Base-by-base conservation (phyloP, 495 filamentous ascomycete genomes). In the Friedmanniomyces endolithicus region DNA sequence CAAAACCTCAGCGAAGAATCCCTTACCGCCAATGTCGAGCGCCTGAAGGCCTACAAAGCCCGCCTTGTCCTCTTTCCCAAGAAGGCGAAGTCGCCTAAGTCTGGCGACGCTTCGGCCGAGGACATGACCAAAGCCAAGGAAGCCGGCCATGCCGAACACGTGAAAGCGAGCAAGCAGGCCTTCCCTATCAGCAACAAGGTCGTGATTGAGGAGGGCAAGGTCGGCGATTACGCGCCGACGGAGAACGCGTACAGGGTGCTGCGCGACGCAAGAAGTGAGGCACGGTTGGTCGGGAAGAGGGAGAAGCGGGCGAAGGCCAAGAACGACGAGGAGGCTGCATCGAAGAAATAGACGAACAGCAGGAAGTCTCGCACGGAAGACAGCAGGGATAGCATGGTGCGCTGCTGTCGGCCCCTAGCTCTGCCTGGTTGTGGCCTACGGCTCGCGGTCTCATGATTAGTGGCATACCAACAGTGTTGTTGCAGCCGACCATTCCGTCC, bases 1-100 rank as follows among this genome's bases (percentile, higher is more conserved):
- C 79, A 82, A 75, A 98, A 97, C 81, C 86, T 94, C 72, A 90
- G 84, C 68, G 85, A 87, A 73, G 94, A 96, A 79, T 83, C 83
- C 57, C 87, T 96, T 64, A 76, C 86, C 69, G 79, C 77, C 77
- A 98, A 98, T 76, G 94, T 97, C 62, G 84, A 84, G 70, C 92
- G 92, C 67, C 86, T 98, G 63, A 86, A 94, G 78, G 87, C 84
- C 70, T 98, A 95, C 88, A 85, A 83, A 76, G 81, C 80, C 62
- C 87, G 89, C 67, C 74, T 98, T 68, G 94, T 98, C 75, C 77
- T 98, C 72, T 97, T 97, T 84, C 92, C 92, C 67, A 88, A 88
- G 79, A 90, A 88, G 75, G 77, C 80, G 68, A 88, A 88, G 74
- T 84, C 92, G 76, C 77, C 82, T 74, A 95, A 90, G 84, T 84